Evolutionary conservation across 2,329 filamentous ascomycete genomes (phyloP), one percentile per base, ranked within the genome.

Genomic region (Fusarium protoensiforme): DNA sequence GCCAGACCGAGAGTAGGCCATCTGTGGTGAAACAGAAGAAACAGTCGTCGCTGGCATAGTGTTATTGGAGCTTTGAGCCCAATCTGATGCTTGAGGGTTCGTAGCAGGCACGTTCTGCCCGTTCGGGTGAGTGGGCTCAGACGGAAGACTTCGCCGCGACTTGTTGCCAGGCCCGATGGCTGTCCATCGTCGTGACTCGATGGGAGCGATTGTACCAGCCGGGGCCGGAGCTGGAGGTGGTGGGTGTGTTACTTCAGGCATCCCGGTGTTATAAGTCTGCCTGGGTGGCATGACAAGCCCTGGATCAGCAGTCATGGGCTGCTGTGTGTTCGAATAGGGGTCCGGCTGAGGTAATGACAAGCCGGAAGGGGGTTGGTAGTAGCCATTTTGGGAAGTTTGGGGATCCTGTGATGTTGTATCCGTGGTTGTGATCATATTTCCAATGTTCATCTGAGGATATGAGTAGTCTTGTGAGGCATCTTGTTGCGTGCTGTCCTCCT

Each of bases 401-500:
- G 65, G 69, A 35, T 78, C 72, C 18, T 73, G 76, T 18, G 61
- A n/a, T 14, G 74, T 48, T n/a, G 69, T 51, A 27, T 77, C 74
- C 5, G 69, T 68, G 27, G 72, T 65, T 18, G 78, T 75, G n/a
- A 80, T 64, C 66, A 77, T 75, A 56, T 80, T 78, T 8, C 72
- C 68, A 27, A 78, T 77, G 5, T 82, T 78, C 71, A 77, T 76
- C 51, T 78, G 78, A 46, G 78, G 69, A 64, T 81, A 78, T 16
- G 78, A 76, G 57, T 78, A 77, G 38, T 75, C 65, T 31, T 77
- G 71, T 11, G 65, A 46, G 24, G 41, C 58, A 11, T 67, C 38
- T 53, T 73, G 72, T 20, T 72, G 60, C 6, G 53, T 36, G 3
- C 67, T 57, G 7, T 65, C 60, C 20, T 73, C 74, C 53, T 69